Evolutionary conservation across 306 rosid genomes (phyloP), one percentile per base, ranked within the genome.

Genomic region (Cucurbita maxima): DNA sequence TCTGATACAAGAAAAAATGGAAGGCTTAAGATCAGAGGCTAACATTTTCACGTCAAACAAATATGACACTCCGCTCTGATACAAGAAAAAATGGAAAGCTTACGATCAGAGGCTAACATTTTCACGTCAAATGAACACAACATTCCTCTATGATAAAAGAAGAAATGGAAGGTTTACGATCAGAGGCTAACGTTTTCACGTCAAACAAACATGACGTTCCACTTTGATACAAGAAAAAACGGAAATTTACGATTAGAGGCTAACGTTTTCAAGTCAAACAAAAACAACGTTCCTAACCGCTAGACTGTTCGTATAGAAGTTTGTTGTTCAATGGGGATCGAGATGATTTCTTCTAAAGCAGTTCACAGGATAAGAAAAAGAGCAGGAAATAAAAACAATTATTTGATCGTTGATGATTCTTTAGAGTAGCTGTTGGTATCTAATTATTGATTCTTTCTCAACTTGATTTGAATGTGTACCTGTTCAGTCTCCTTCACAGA

Each of bases 401-500:
- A 8, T 8, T n/a, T 10, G 16, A 37, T 16, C 15, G 48, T 18
- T 34, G 13, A 6, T 59, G 1, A 13, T 59, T 14, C 36, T 36
- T 15, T 8, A 8, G 12, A 60, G 37, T 36, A 36, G 47, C 12
- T 37, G 45, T 37, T 15, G 6, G 3, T 60, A 3, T 61, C 16
- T 16, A 40, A n/a, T 41, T 40, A 16, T n/a, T 4, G 51, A 40
- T 10, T 63, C 34, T 18, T 63, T 63, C 3, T 4, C 8, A 63
- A 40, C 52, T 40, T 18, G 3, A 19, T 61, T 61, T 15, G 15
- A 37, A n/a, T 16, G 69, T 19, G 34, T 84, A 84, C 88, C 84
- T 84, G 83, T 74, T 79, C 88, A 38, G 74, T 75, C 20, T 76
- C 76, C 68, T 84, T 84, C 38, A 57, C 22, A 55, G 84, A 72